A percentile compares a stretch with the other conserved stretches of the same genome.
These are phyloP conservation scores for Cucurbita argyrosperma DNA, from an alignment of 306 rosid species.

Conservation along the genomic window DNA sequence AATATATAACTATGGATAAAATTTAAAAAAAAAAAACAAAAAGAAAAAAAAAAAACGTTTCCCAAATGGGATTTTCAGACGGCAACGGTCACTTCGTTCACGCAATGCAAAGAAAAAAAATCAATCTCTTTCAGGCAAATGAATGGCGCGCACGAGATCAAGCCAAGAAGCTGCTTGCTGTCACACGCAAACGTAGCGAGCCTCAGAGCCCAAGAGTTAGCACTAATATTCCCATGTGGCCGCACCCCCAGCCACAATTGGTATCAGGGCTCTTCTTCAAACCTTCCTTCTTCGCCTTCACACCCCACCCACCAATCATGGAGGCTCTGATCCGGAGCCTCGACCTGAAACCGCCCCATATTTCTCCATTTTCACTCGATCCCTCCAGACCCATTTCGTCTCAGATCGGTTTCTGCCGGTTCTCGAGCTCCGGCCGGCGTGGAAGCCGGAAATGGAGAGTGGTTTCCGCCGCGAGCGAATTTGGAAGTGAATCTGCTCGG, in stretches of 20 bases:
- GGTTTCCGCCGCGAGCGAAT: neutral
- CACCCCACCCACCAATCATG: constrained; percentile 9
- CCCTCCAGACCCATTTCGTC: constrained; percentile 12
- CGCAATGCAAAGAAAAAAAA: neutral
- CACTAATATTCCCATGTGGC: constrained; percentile 13
- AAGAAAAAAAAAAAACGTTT: neutral
- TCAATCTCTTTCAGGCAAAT: neutral
- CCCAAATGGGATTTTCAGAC: no score
- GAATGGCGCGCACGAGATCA: neutral
- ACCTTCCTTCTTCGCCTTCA: neutral
- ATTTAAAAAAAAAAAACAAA: no score
- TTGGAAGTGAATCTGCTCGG: neutral
- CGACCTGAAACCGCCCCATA: constrained; percentile 18
- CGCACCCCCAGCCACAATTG: neutral
- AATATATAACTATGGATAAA: no score
- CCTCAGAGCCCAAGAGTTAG: constrained; percentile 11
- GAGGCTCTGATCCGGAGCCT: constrained; percentile 21
- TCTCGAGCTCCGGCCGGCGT: constrained; percentile 13
- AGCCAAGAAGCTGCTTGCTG: neutral
- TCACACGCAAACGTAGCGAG: constrained; percentile 6
- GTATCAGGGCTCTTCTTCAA: neutral
- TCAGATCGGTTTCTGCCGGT: constrained; percentile 9
- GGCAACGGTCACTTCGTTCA: neutral
- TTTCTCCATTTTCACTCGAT: constrained; percentile 9
- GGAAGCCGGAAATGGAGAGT: constrained; percentile 17